phyloP scores from a whole-genome alignment of 345 rosid genomes.

The Hirschfeldia incana region DNA sequence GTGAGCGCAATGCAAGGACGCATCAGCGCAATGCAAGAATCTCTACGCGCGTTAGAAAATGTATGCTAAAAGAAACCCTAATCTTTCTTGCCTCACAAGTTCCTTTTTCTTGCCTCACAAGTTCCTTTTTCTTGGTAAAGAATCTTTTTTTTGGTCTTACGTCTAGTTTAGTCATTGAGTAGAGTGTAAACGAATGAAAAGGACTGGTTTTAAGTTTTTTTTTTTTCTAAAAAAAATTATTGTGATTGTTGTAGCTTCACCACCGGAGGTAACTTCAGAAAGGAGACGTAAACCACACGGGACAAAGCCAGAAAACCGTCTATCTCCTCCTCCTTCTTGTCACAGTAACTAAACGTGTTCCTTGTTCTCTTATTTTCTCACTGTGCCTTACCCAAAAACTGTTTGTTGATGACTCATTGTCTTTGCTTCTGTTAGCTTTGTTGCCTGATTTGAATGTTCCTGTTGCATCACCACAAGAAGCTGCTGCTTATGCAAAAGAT shows the following conservation, averaged over 20 bases:
- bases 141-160: too few species aligned
- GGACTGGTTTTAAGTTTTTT: too few species aligned
- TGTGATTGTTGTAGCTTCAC: too few species aligned
- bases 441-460: background rate
- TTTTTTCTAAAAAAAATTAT: too few species aligned
- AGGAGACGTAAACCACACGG: too few species aligned
- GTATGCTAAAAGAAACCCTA: background rate
- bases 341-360: background rate
- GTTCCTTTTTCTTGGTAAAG: background rate
- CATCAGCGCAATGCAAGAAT: background rate
- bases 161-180: too few species aligned
- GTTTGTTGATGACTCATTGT: background rate
- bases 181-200: too few species aligned
- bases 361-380: background rate
- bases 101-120: background rate
- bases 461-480: background rate
- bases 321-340: background rate
- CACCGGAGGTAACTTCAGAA: too few species aligned
- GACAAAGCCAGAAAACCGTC: too few species aligned
- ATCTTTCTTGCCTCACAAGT: background rate
- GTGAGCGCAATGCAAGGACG: background rate
- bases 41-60: background rate
- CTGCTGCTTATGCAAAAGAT: background rate
- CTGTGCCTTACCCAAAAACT: too few species aligned
- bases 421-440: background rate